These are phyloP conservation scores for Straminergon stramineum DNA, from an alignment of 225 moss, liverwort and hornwort species.

Conservation along the genomic window DNA sequence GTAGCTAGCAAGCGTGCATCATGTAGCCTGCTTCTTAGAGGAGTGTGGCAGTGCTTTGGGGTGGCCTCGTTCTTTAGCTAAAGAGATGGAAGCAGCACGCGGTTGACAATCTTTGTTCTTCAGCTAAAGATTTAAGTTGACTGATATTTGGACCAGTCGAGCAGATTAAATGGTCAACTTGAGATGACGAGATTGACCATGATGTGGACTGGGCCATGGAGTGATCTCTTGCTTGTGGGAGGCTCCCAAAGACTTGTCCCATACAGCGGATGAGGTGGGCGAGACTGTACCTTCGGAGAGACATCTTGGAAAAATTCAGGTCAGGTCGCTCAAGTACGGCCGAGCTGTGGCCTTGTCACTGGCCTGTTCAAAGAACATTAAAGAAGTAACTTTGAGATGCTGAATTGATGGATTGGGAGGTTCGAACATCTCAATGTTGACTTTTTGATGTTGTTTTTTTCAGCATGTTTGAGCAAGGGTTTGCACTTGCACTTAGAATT, in stretches of 20 bases:
- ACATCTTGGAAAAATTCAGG: neutral
- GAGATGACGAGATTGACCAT: constrained; percentile 19
- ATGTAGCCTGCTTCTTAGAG: neutral
- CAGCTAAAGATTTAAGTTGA: neutral
- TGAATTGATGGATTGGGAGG: neutral
- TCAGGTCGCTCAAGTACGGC: neutral
- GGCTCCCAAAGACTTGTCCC: neutral
- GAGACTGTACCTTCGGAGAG: neutral
- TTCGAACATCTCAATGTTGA: neutral
- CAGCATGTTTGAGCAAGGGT: neutral
- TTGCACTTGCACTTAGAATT: neutral
- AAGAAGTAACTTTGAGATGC: neutral
- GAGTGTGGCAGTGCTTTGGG: neutral
- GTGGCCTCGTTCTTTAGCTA: neutral
- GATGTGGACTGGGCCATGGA: neutral
- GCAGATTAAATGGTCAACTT: constrained; percentile 6
- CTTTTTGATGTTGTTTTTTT: neutral
- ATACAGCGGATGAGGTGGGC: neutral
- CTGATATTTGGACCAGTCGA: neutral
- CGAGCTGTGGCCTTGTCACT: neutral
- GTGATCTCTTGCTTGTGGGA: neutral
- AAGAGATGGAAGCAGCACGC: neutral
- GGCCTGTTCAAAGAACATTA: neutral
- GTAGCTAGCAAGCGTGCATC: neutral
- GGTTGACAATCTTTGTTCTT: neutral